Evolutionary conservation across 176 grass and related monocot genomes (phyloP), one percentile per base, ranked within the genome.

Genomic region (Triticum urartu): DNA sequence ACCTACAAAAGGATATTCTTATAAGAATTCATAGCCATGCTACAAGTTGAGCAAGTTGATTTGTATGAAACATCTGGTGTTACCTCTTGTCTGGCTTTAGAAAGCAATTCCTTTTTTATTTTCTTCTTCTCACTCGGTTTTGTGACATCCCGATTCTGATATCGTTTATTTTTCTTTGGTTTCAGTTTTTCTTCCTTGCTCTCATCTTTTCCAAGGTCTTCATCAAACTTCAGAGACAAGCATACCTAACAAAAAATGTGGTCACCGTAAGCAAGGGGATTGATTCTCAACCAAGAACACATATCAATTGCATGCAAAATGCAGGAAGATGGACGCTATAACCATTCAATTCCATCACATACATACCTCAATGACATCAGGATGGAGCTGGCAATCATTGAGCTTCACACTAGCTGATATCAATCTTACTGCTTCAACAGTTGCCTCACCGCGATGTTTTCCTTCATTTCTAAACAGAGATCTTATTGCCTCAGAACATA

Each of bases 361-460:
- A 62, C 69, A 81, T 79, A 98, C 95, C 85, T 94, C 83, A 88
- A 98, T 88, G 52, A 88, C 90, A 87, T 98, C 92, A 59, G 91
- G 97, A 88, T 98, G 91, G 60, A 98, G 89, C n/a, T 92, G 97
- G 87, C 97, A 96, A 82, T 98, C 58, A 88, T 91, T 69, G 78
- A 88, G 68, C 77, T 96, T 98, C 72, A 98, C 97, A 86, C 84
- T 88, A 89, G 88, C 76, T 39, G 97, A 92, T 77, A 98, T 96
- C 77, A 98, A 86, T 75, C 97, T 86, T 81, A 96, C 97, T 59
- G 92, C 92, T 89, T 92, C 92, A 79, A 98, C 83, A 64, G 94
- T 96, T 86, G 93, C 97, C 90, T 94, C 92, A 63, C 97, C 94
- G 59, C 90, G 92, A 83, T 98, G 94, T 62, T 98, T 98, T 88